Evolutionary conservation across 352 stramenopile genomes (phyloP), one percentile per base, ranked within the genome.

Genomic region (Phytophthora sansomeana): DNA sequence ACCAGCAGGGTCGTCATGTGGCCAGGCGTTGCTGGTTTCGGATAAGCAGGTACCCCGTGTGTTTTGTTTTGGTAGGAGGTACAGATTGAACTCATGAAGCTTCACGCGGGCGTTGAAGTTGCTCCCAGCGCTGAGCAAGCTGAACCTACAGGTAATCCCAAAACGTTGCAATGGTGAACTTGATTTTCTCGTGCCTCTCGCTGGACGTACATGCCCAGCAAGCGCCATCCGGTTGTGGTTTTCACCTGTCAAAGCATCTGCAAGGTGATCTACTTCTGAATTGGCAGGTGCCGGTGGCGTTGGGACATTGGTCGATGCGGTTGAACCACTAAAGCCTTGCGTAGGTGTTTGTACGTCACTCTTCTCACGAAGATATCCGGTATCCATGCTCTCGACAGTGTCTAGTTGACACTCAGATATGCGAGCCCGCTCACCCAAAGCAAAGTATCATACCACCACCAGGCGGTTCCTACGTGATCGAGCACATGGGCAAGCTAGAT

Each of bases 1-100:
- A 57, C 58, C 58, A 65, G 39, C 44, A 63, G 44, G 33, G 19
- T 29, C 21, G 28, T 52, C 47, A 58, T 65, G 47, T 65, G 57
- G 57, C 43, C 6, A 11, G 16, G 17, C 4, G 13, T 47, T 43
- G 43, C 57, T 51, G 33, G 44, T 55, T 52, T 44, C 21, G 26
- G 47, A 65, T 43, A 53, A n/a, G n/a, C n/a, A n/a, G n/a, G n/a
- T n/a, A n/a, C n/a, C n/a, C n/a, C 4, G 33, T 44, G n/a, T 35
- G 26, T 33, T 3, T 16, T 43, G 29, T 16, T 33, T 65, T 65
- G 19, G 35, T 63, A 42, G 43, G 35, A 56, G 56, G 49, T 44
- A 30, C 56, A 53, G 48, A n/a, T n/a, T 58, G 56, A 49, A 63
- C 43, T 48, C 26, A 42, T 50, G 8, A 54, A 61, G 42, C n/a